Base-by-base conservation (phyloP, 2,329 filamentous ascomycete genomes). In the Colletotrichum sojae region DNA sequence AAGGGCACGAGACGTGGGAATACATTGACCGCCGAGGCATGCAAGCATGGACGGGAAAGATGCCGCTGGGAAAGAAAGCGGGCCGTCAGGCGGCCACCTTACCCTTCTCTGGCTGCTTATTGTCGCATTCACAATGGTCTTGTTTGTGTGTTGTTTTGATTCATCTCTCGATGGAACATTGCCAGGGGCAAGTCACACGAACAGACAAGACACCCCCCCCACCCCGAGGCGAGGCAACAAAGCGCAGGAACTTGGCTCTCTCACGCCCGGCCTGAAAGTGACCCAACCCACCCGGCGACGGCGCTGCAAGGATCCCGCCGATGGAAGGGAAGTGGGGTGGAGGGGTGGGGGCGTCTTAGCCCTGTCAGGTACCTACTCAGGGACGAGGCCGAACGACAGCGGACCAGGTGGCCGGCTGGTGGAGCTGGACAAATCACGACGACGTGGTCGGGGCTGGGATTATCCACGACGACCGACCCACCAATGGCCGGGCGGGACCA, bases 141-240 rank as follows among this genome's bases (percentile, higher is more conserved):
- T 66, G 46, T 51, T 16, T 22, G 51, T 22, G 51, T 59, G 55
- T 60, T 60, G 55, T 60, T 66, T 69, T 66, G 66, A 60, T 60
- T 56, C 55, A 59, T 31, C 13, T 20, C 15, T 31, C 13, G 57
- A 15, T 43, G 40, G 52, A 12, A 54, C 27, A 39, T 1, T 10
- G 27, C 27, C 18, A 54, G 57, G 57, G 12, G 20, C 25, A 36
- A 36, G 48, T 31, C 20, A 27, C n/a, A n/a, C 20, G 31, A 62
- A 39, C 16, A 39, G 40, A 36, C 16, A 62, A 36, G 48, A 62
- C 36, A 48, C 46, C 6, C 10, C n/a, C 46, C 46, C 18, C 5
- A 46, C n/a, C 46, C 46, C 18, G 15, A 46, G 43, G 13, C 43
- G 46, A 49, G 46, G 20, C 46, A 49, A 22, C 46, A 49, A 22